phyloP scores from a whole-genome alignment of 1,284 basidiomycete species.

The Ceratobasidium sp. region DNA sequence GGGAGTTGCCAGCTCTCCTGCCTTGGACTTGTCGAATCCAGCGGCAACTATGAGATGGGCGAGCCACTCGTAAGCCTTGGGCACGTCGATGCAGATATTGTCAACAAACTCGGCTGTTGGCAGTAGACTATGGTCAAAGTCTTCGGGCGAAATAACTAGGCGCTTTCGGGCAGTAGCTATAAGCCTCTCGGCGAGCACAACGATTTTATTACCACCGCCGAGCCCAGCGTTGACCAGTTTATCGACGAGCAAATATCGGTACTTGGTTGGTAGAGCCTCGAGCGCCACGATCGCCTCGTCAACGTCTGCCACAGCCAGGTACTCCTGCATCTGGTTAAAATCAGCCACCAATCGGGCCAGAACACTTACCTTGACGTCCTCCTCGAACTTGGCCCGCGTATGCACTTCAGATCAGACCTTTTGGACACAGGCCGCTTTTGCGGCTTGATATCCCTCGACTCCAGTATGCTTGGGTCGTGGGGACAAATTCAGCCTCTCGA shows the following conservation, averaged over 20 bases:
- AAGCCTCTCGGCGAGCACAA: slow-evolving; percentile 74
- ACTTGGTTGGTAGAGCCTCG: slow-evolving; percentile 66
- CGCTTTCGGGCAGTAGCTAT: slow-evolving; percentile 63
- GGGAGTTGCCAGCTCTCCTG: slow-evolving; percentile 58
- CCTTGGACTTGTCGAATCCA: slow-evolving; percentile 56
- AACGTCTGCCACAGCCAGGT: slow-evolving; percentile 77
- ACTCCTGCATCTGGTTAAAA: slow-evolving; percentile 53
- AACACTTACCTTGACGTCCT: slow-evolving; percentile 64
- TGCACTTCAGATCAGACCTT: slow-evolving; percentile 70
- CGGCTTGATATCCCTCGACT: slow-evolving; percentile 54
- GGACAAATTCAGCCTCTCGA: slow-evolving; percentile 74
- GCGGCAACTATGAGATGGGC: slow-evolving; percentile 75
- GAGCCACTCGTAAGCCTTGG: slow-evolving; percentile 80
- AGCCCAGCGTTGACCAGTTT: slow-evolving; percentile 73
- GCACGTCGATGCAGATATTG: slow-evolving; percentile 88
- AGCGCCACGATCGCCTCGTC: slow-evolving; percentile 89
- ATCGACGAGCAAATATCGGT: slow-evolving; percentile 73
- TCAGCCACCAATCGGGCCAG: neutral
- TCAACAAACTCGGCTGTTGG: slow-evolving; percentile 77
- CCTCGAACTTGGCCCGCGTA: slow-evolving; percentile 77
- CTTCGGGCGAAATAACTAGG: slow-evolving; percentile 61
- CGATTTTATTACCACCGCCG: slow-evolving; percentile 85
- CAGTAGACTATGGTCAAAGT: slow-evolving; percentile 72
- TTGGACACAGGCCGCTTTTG: slow-evolving; percentile 46
- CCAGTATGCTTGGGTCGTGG: slow-evolving; percentile 63